phyloP scores from a whole-genome alignment of 2,329 filamentous ascomycete genomes.

The Lizonia empirigonia region DNA sequence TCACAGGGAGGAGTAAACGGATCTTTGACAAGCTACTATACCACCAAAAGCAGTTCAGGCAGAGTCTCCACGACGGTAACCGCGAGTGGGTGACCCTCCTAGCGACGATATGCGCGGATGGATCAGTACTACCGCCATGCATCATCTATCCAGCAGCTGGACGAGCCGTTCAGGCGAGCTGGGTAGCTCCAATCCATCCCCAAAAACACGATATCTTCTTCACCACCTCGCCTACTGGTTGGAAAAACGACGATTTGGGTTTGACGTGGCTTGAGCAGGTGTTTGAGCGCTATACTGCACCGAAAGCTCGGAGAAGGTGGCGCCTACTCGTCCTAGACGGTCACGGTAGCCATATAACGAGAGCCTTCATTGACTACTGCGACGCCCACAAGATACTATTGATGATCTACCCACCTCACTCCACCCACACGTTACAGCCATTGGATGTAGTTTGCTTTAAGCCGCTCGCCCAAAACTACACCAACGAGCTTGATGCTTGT shows the following conservation, averaged over 20 bases:
- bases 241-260: too few species aligned
- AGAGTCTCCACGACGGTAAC: conserved; percentile 6
- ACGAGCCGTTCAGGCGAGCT: not conserved
- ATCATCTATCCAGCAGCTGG: not conserved
- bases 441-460: not conserved
- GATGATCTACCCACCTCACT: too few species aligned
- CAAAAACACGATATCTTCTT: not conserved
- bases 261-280: too few species aligned
- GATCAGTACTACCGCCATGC: not conserved
- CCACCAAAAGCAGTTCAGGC: not conserved
- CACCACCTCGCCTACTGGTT: too few species aligned
- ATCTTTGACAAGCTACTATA: conserved; percentile 11
- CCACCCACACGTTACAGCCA: too few species aligned
- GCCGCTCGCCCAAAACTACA: not conserved
- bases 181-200: not conserved
- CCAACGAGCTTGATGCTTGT: not conserved
- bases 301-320: too few species aligned
- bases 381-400: too few species aligned
- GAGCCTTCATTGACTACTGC: too few species aligned
- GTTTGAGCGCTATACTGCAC: too few species aligned
- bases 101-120: too few species aligned
- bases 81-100: conserved; percentile 12
- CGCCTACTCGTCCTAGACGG: too few species aligned
- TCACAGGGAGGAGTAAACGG: conserved; percentile 45
- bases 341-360: too few species aligned